Evolutionary conservation across 148 eudicot genomes (phyloP).

Genomic region (Rhododendron ovatum): DNA sequence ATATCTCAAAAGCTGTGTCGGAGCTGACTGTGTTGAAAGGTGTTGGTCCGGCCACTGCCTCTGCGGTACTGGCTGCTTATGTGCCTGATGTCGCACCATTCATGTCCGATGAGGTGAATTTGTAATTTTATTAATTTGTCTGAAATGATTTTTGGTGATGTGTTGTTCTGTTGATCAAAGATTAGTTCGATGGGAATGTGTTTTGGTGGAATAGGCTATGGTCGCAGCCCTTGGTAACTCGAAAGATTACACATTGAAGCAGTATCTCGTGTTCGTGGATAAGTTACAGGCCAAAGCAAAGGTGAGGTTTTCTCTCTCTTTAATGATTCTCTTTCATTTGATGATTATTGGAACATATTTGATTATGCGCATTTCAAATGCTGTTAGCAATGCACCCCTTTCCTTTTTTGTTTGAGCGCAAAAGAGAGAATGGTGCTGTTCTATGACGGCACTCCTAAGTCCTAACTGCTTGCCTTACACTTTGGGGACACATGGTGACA

Average conservation of each 20-base stretch:
- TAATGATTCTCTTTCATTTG: neutral
- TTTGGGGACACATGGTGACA: neutral
- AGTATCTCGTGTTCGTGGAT: slow-evolving; percentile 56
- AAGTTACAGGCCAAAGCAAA: slow-evolving; percentile 66
- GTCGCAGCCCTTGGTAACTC: slow-evolving; percentile 63
- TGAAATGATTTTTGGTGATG: neutral
- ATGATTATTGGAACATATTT: neutral
- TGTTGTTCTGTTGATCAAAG: neutral
- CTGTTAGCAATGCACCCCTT: neutral
- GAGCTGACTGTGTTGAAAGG: slow-evolving; percentile 80
- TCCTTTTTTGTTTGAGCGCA: neutral
- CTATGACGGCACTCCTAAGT: neutral
- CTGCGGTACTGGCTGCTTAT: slow-evolving; percentile 77
- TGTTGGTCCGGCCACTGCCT: slow-evolving; percentile 95
- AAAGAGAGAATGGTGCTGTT: neutral
- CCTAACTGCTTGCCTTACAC: neutral
- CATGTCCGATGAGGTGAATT: slow-evolving; percentile 84
- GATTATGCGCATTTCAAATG: neutral
- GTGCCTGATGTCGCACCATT: slow-evolving; percentile 77
- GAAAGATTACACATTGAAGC: slow-evolving; percentile 78
- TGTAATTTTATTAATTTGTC: neutral
- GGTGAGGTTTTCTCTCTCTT: slow-evolving; percentile 35
- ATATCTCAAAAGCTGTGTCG: slow-evolving; percentile 52
- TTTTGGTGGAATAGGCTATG: slow-evolving; percentile 55
- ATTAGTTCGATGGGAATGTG: neutral